Base-by-base conservation (phyloP, 176 grass and related monocot genomes). In the Pontederia crassipes region DNA sequence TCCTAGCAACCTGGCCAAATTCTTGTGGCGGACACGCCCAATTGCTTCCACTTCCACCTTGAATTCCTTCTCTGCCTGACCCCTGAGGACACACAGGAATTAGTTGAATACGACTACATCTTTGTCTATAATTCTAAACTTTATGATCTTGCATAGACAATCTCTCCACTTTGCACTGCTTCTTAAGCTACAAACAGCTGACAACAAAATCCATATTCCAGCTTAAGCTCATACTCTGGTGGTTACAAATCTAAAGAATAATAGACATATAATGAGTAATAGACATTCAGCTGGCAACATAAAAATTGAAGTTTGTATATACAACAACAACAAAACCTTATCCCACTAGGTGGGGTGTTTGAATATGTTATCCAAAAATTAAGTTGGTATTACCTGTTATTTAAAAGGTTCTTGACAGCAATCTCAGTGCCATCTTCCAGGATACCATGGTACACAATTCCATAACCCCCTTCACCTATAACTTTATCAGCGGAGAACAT, bases 41-140 rank as follows among this genome's bases (percentile, higher is more conserved):
- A 98, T 98, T 48, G 93, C 84, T 79, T 98, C 93, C 10, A 98
- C 93, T 77, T 98, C 93, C 58, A 91, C 87, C 75, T 92, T 98
- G 75, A 98, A 98, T 83, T 98, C 93, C 52, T 75, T 88, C 72
- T 98, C 93, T 48, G 93, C 93, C 69, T 98, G 93, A 2, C 93
- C 93, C 81, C 93, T 98, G 54, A 77, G 45, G 69, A 58, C 67
- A 55, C 77, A 77, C 56, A 72, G 68, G 6, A 77, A 49, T 46
- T 4, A 10, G 28, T 54, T 40, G 32, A 40, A 40, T 4, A 40
- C 32, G 32, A 40, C 32, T 40, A 40, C 32, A 40, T 40, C 2
- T 2, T 40, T 40, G 32, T 40, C 32, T 40, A 40, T 40, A 40
- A 24, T 24, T 24, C 20, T 24, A 24, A 24, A 1, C 20, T 0